Evolutionary conservation across 179 eudicot genomes (phyloP).

Genomic region (Beta corolliflora): DNA sequence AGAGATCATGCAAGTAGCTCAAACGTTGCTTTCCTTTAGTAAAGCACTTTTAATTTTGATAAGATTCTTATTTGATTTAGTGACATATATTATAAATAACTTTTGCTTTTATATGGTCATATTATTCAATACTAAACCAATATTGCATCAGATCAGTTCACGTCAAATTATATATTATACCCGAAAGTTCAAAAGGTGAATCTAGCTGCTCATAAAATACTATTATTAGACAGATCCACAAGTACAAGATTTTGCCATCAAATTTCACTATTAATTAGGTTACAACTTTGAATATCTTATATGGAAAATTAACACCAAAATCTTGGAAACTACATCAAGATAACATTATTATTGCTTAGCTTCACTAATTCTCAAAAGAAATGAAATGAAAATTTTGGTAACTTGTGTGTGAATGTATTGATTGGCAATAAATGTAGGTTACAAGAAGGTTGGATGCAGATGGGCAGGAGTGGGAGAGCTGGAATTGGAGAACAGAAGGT

Average conservation of each 20-base stretch:
- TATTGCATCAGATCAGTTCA: neutral
- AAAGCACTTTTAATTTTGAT: conserved; percentile 15
- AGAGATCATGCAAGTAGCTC: conserved; percentile 16
- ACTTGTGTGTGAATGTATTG: neutral
- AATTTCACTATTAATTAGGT: neutral
- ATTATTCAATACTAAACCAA: neutral
- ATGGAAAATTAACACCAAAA: neutral
- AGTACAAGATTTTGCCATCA: neutral
- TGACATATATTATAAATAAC: neutral
- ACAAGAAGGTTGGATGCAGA: conserved; percentile 66
- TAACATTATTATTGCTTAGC: too few species aligned
- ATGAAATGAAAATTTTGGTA: too few species aligned
- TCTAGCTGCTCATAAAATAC: too few species aligned
- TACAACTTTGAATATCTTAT: too few species aligned
- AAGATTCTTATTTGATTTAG: conserved; percentile 18
- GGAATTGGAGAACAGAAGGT: conserved; percentile 92
- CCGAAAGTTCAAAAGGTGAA: neutral
- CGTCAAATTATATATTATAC: too few species aligned
- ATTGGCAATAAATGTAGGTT: conserved; percentile 44
- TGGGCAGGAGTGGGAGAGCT: conserved; percentile 58
- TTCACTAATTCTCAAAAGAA: too few species aligned
- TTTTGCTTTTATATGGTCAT: neutral
- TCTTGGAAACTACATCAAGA: neutral
- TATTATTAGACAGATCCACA: too few species aligned
- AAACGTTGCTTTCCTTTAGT: conserved; percentile 23